These are phyloP conservation scores for Candida peoriensis DNA, from an alignment of 805 yeast genomes.

Conservation along the genomic window DNA sequence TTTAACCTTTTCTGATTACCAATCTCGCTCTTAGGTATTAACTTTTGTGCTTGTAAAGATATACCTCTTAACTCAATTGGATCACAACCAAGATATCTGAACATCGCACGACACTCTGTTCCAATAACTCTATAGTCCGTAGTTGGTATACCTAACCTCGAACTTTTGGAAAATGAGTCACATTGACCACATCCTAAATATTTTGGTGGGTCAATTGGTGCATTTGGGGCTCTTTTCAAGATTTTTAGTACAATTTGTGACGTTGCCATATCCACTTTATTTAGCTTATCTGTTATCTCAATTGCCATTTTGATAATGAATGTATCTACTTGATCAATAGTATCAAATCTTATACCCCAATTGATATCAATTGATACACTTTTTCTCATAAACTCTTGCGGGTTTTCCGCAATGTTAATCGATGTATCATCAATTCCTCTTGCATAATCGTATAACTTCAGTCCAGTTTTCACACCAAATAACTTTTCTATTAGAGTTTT, in stretches of 20 bases:
- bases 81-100: constrained; percentile 51
- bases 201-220: constrained; percentile 74
- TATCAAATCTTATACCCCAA: constrained; percentile 80
- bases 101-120: constrained; percentile 52
- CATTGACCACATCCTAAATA: constrained; percentile 83
- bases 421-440: constrained; percentile 65
- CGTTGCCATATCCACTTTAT: constrained; percentile 42
- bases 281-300: constrained; percentile 55
- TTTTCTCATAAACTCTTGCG: constrained; percentile 54
- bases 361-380: constrained; percentile 84
- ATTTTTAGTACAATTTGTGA: constrained; percentile 59
- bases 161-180: constrained; percentile 53
- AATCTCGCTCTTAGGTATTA: constrained; percentile 32
- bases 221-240: constrained; percentile 56
- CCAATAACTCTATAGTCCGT: constrained; percentile 56
- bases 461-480: constrained; percentile 71
- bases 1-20: constrained; percentile 31
- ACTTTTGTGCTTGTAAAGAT: constrained; percentile 60
- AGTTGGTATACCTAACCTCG: constrained; percentile 57
- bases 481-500: constrained; percentile 33
- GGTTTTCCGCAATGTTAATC: constrained; percentile 45
- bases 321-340: constrained; percentile 52
- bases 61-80: constrained; percentile 74
- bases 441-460: constrained; percentile 52
- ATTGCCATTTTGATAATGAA: constrained; percentile 54